phyloP scores from a whole-genome alignment of 257 asterid genomes.

The Solanum ossicruentum region DNA sequence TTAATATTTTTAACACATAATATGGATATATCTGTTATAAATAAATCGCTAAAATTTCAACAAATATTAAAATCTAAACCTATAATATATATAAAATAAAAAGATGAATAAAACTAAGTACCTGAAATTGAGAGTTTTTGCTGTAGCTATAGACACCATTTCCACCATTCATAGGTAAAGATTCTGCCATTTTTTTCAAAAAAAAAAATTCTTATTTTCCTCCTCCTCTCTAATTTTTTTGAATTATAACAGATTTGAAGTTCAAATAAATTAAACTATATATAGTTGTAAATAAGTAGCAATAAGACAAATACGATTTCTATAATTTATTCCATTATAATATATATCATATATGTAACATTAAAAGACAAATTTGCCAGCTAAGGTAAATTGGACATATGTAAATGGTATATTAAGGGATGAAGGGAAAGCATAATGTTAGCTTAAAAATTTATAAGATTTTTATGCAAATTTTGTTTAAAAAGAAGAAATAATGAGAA shows the following conservation, averaged over 20 bases:
- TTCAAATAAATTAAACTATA: not conserved
- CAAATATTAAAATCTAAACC: not conserved
- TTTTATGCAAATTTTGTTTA: not conserved
- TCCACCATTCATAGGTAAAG: constrained; percentile 33
- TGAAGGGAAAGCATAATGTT: not conserved
- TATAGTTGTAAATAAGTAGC: not conserved
- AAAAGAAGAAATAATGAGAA: not conserved
- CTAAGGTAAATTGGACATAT: not conserved
- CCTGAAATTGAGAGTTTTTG: constrained; percentile 36
- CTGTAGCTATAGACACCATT: constrained; percentile 24
- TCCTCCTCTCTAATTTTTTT: not conserved
- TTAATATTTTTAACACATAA: not conserved
- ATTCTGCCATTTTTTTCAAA: not conserved
- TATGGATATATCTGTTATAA: not conserved
- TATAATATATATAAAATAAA: no score
- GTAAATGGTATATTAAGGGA: not conserved
- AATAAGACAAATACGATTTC: not conserved
- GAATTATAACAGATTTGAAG: not conserved
- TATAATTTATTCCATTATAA: not conserved
- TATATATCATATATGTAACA: not conserved
- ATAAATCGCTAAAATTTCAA: not conserved
- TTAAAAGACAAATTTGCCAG: not conserved
- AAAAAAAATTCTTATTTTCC: not conserved
- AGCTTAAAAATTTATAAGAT: not conserved
- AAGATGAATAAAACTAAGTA: not conserved